A percentile compares a stretch with the other conserved stretches of the same genome.
Evolutionary conservation across 164 flowering plant genomes (phyloP).

Genomic region (Berberis thunbergii): DNA sequence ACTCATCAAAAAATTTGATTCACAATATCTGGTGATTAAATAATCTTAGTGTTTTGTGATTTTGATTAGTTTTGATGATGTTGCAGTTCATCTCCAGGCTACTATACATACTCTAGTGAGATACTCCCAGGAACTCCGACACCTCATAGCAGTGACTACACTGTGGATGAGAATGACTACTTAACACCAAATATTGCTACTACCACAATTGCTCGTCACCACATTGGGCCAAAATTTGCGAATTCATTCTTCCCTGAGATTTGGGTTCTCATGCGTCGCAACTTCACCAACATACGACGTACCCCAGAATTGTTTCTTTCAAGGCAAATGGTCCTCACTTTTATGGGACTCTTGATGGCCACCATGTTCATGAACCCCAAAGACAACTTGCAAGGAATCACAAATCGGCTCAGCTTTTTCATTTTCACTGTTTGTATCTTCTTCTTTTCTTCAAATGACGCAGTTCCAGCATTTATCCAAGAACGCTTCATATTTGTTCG

Average conservation of each 20-base stretch:
- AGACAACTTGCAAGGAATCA: constrained; percentile 39
- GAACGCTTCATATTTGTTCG: constrained; percentile 69
- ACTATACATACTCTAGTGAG: constrained; percentile 40
- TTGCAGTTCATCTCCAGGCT: constrained; percentile 40
- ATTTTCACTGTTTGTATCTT: constrained; percentile 69
- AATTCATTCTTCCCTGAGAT: constrained; percentile 47
- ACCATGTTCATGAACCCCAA: constrained; percentile 59
- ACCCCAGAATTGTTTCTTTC: constrained; percentile 80
- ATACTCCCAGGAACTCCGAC: constrained; percentile 48
- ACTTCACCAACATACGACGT: constrained; percentile 50
- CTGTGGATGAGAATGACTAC: constrained; percentile 56
- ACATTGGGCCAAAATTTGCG: constrained; percentile 41
- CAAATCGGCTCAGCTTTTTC: constrained; percentile 61
- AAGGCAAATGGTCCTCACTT: constrained; percentile 47
- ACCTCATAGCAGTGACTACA: constrained; percentile 64
- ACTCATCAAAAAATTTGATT: neutral
- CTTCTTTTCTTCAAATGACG: constrained; percentile 78
- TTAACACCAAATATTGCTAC: constrained; percentile 26
- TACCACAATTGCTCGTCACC: neutral
- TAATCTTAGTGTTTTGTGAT: neutral
- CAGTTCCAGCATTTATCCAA: constrained; percentile 72
- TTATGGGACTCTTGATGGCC: constrained; percentile 76
- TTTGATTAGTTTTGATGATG: neutral
- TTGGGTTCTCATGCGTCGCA: constrained; percentile 56
- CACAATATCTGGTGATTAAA: neutral